Evolutionary conservation across 352 stramenopile genomes (phyloP), one percentile per base, ranked within the genome.

Genomic region (Phytophthora sansomeana): DNA sequence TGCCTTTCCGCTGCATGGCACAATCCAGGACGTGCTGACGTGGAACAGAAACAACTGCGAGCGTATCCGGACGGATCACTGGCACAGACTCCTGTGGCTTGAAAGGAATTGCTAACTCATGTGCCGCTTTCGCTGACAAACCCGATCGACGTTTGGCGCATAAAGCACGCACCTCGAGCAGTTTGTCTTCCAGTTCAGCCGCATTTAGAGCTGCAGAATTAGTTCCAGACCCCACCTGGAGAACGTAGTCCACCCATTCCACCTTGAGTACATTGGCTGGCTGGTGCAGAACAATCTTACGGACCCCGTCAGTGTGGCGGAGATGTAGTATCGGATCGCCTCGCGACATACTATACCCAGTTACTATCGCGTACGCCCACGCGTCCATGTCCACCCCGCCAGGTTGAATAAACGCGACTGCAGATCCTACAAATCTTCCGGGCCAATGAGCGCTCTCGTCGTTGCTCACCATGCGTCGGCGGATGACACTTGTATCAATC

Each of bases 201-300:
- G 49, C 19, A n/a, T 35, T 57, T 7, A 57, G n/a, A 32, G 11
- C 32, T n/a, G 35, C 50, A 4, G 43, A 17, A 26, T 17, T 50
- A 7, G 43, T 50, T 2, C 33, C 35, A 11, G 35, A 19, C 19
- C 1, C 43, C 43, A 33, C 24, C 17, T 57, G 50, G 16, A 57
- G 36, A 14, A 33, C 50, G 50, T 57, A 48, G 8, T 35, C 36
- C 3, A 57, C 3, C 50, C 50, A 57, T 14, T 44, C 35, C 33
- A 57, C 19, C 14, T 57, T 57, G 19, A 46, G 1, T 36, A 48
- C 50, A 24, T 57, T 57, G 13, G 11, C 21, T n/a, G 26, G 50
- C 0, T 47, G 50, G 5, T 10, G 4, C 4, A 48, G 33, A 0
- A 5, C 8, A 21, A 57, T 11, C 50, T 57, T 57, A 19, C 21